phyloP scores from a whole-genome alignment of 208 protist genomes.

The Leishmania gerbilli region DNA sequence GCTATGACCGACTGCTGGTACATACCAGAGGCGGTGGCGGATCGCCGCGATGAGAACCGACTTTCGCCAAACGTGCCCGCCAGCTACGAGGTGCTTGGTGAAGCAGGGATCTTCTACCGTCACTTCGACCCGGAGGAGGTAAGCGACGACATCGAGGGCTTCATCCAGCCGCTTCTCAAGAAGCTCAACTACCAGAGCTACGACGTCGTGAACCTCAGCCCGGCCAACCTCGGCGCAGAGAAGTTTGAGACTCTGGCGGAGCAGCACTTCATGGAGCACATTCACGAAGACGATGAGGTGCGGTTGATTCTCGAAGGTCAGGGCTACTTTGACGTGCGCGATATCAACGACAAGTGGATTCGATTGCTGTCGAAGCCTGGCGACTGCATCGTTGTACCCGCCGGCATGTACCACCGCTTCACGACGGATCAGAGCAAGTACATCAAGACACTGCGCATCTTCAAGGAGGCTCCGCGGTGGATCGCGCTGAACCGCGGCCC shows the following conservation, averaged over 20 bases:
- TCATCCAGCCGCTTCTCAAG: slow-evolving; percentile 40
- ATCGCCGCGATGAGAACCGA: slow-evolving; percentile 58
- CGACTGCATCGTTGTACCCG: slow-evolving; percentile 69
- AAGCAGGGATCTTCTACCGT: slow-evolving; percentile 41
- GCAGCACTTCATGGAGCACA: slow-evolving; percentile 78
- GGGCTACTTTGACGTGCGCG: slow-evolving; percentile 90
- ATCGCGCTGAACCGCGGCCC: slow-evolving; percentile 60
- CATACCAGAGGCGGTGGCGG: slow-evolving; percentile 43
- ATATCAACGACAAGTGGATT: slow-evolving; percentile 69
- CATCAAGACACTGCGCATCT: slow-evolving; percentile 77
- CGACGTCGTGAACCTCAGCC: slow-evolving; percentile 52
- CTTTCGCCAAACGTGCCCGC: slow-evolving; percentile 42
- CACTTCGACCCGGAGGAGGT: slow-evolving; percentile 38
- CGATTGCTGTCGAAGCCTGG: slow-evolving; percentile 59
- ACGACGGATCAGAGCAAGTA: slow-evolving; percentile 55
- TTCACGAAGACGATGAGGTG: slow-evolving; percentile 92
- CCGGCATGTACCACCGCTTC: slow-evolving; percentile 92
- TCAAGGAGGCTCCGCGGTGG: slow-evolving; percentile 80
- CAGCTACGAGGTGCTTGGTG: slow-evolving; percentile 46
- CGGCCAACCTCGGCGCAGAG: slow-evolving; percentile 29
- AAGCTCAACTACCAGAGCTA: slow-evolving; percentile 49
- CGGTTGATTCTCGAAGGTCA: slow-evolving; percentile 68
- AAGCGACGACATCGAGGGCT: slow-evolving; percentile 28
- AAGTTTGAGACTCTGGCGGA: slow-evolving; percentile 52
- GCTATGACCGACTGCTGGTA: slow-evolving; percentile 67